Conservation (phyloP, 768 basidiomycete species). For the Amanita jacksonii region DNA sequence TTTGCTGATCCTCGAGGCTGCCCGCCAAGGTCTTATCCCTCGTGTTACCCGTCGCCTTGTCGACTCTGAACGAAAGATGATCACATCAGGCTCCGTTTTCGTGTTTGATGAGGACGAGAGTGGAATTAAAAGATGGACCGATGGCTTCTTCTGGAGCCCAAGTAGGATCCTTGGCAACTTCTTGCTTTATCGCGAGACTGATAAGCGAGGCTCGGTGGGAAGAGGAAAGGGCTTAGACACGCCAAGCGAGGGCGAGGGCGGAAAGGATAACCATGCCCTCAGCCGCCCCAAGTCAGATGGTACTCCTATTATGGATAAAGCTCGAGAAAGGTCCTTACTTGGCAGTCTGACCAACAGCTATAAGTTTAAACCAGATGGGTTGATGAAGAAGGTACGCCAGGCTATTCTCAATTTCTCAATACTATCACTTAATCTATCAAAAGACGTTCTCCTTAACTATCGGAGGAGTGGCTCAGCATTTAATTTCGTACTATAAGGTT, state of each 20-base stretch:
- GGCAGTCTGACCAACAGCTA: slow-evolving; percentile 89
- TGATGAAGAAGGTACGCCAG: slow-evolving; percentile 88
- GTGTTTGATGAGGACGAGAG: slow-evolving; percentile 97
- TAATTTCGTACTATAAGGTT: slow-evolving; percentile 91
- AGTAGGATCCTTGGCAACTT: slow-evolving; percentile 92
- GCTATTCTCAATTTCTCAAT: slow-evolving; percentile 13
- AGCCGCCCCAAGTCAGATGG: slow-evolving; percentile 55
- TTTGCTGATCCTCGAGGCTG: slow-evolving; percentile 93
- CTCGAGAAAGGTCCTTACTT: slow-evolving; percentile 72
- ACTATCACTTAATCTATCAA: slow-evolving; percentile 2
- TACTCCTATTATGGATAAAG: slow-evolving; percentile 46
- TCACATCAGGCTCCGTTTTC: slow-evolving; percentile 88
- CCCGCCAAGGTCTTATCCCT: slow-evolving; percentile 81
- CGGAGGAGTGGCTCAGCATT: slow-evolving; percentile 77
- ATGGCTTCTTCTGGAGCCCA: slow-evolving; percentile 95
- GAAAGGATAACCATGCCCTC: slow-evolving; percentile 36
- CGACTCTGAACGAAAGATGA: slow-evolving; percentile 88
- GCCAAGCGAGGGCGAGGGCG: slow-evolving; percentile 21
- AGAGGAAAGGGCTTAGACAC: slow-evolving; percentile 36
- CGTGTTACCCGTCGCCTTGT: slow-evolving; percentile 87
- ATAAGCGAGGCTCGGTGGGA: slow-evolving; percentile 66
- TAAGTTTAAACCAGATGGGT: slow-evolving; percentile 87
- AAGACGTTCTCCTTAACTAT: slow-evolving; percentile 91
- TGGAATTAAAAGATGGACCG: slow-evolving; percentile 97
- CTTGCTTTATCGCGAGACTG: slow-evolving; percentile 89